Conservation (phyloP, 139 green algal species). For the Yamagishiella unicocca region DNA sequence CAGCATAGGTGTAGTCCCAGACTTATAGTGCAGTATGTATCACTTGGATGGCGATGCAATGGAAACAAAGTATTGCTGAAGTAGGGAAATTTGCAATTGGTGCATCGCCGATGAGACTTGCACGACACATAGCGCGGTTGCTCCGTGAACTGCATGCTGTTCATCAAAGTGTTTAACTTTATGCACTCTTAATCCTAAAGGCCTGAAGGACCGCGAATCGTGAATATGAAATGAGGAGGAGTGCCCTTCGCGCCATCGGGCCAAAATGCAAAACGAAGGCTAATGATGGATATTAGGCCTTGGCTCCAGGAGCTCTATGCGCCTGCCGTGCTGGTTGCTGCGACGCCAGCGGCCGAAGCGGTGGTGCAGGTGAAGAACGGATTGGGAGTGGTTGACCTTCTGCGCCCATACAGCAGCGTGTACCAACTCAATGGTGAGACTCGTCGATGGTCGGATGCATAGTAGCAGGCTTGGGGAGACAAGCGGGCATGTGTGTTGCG, state of each 20-base stretch:
- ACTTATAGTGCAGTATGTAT: neutral
- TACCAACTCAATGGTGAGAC: constrained; percentile 81
- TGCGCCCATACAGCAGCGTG: constrained; percentile 78
- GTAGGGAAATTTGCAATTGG: no score
- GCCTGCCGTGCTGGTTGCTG: constrained; percentile 75
- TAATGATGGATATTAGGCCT: constrained; percentile 32
- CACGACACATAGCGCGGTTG: no score
- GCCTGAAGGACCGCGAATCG: no score
- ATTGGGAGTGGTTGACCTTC: constrained; percentile 80
- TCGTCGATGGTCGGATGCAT: neutral
- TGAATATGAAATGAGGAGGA: no score
- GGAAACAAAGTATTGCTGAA: no score
- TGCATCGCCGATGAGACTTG: no score
- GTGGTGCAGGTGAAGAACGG: constrained; percentile 69
- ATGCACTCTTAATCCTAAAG: no score
- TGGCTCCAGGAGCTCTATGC: constrained; percentile 63
- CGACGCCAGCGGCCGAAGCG: constrained; percentile 72
- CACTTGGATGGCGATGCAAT: no score
- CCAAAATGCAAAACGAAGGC: neutral
- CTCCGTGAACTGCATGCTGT: no score
- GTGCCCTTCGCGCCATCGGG: no score
- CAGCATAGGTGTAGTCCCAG: neutral
- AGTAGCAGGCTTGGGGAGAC: neutral
- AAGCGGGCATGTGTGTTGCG: no score
- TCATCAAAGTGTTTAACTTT: no score